phyloP scores from a whole-genome alignment of 192 early-diverging fungal species.

The Gryganskiella cystojenkinii region DNA sequence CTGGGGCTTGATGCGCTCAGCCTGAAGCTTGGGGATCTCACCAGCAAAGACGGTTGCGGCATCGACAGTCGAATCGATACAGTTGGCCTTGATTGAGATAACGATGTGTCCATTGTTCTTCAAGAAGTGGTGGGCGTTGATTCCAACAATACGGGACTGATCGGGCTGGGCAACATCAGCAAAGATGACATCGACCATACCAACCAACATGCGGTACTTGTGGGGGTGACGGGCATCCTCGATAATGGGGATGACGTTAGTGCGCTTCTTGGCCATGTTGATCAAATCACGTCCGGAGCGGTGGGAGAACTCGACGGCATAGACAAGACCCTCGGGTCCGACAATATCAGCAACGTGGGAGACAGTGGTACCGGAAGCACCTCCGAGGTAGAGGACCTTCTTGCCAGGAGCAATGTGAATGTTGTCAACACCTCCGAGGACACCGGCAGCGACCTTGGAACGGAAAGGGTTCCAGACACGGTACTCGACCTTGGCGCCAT shows the following conservation, averaged over 20 bases:
- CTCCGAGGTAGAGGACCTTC: slow-evolving; percentile 99
- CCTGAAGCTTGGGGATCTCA: slow-evolving; percentile 96
- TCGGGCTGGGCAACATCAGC: slow-evolving; percentile 99
- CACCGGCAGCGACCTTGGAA: slow-evolving; percentile 97
- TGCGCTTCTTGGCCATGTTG: slow-evolving; percentile 99
- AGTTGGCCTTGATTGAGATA: slow-evolving; percentile 99
- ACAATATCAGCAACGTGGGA: slow-evolving; percentile 98
- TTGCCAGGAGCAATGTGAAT: slow-evolving; percentile 94
- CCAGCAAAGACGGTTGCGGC: slow-evolving; percentile 96
- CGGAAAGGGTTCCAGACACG: slow-evolving; percentile 99
- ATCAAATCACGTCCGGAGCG: slow-evolving; percentile 98
- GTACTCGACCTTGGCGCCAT: slow-evolving; percentile 97
- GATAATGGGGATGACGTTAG: slow-evolving; percentile 94
- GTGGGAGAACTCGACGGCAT: slow-evolving; percentile 99
- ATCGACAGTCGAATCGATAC: slow-evolving; percentile 99
- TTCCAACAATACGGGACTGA: slow-evolving; percentile 98
- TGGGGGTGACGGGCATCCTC: slow-evolving; percentile 99
- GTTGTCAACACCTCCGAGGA: slow-evolving; percentile 96
- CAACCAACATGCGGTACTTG: slow-evolving; percentile 95
- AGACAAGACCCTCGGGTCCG: slow-evolving; percentile 95
- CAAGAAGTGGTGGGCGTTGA: slow-evolving; percentile 98
- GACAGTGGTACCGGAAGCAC: slow-evolving; percentile 93
- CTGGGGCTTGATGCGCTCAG: slow-evolving; percentile 87
- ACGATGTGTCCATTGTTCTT: slow-evolving; percentile 98
- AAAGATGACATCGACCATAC: slow-evolving; percentile 57